phyloP scores from a whole-genome alignment of 192 early-diverging fungal species.

The Lunasporangiospora selenospora region DNA sequence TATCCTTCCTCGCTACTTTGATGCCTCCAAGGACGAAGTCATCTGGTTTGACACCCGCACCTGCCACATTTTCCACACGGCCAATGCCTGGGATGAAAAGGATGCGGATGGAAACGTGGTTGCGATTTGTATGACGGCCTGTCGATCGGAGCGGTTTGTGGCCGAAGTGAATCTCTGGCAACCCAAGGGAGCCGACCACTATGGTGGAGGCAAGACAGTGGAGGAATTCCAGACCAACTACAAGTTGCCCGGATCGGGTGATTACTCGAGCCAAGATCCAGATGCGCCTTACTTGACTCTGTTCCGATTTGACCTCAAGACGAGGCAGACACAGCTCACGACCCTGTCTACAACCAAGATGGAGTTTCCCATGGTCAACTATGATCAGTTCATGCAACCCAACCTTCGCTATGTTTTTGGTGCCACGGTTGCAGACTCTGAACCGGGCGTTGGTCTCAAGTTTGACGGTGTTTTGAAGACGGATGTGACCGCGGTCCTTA shows the following conservation, averaged over 20 bases:
- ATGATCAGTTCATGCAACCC: conserved; percentile 22
- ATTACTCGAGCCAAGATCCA: conserved; percentile 24
- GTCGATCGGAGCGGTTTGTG: conserved; percentile 22
- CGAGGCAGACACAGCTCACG: conserved; percentile 19
- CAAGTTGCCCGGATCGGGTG: conserved; percentile 11
- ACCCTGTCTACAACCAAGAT: conserved; percentile 12
- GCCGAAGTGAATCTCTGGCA: conserved; percentile 30
- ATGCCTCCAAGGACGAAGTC: conserved; percentile 15
- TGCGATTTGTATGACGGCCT: conserved; percentile 35
- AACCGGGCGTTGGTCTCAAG: conserved; percentile 7
- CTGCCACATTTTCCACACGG: conserved; percentile 43
- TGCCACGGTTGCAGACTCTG: conserved; percentile 4
- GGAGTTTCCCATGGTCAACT: conserved; percentile 35
- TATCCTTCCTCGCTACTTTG: conserved; percentile 33
- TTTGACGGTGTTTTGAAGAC: conserved; percentile 29
- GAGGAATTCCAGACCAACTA: conserved; percentile 13
- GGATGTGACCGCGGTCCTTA: conserved; percentile 14
- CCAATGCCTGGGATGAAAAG: conserved; percentile 38
- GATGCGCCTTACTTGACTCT: conserved; percentile 29
- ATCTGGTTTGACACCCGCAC: conserved; percentile 33
- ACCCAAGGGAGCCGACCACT: conserved; percentile 3
- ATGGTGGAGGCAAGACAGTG: conserved; percentile 29
- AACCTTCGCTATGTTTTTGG: conserved; percentile 14
- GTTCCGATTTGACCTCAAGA: conserved; percentile 36
- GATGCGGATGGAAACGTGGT: conserved; percentile 26